phyloP scores from a whole-genome alignment of 768 basidiomycete species.

The Hebeloma cylindrosporum region DNA sequence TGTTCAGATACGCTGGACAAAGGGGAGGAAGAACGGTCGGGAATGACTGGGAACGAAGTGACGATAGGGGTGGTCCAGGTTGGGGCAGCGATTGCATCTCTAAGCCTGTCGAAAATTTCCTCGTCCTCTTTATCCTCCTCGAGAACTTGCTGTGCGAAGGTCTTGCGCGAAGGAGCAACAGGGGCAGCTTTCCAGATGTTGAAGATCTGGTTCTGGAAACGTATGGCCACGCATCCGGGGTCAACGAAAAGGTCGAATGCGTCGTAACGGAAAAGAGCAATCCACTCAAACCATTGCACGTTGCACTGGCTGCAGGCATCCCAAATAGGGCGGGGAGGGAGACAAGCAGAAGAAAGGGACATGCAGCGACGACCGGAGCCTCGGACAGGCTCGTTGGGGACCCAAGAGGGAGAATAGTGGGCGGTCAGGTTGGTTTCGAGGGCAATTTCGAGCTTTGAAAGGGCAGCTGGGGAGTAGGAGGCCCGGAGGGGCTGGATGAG shows the following conservation, averaged over 20 bases:
- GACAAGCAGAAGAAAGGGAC: conserved; percentile 64
- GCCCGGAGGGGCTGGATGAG: conserved; percentile 64
- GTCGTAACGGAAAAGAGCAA: conserved; percentile 59
- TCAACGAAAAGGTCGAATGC: conserved; percentile 83
- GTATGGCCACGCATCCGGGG: conserved; percentile 75
- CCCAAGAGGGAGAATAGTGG: conserved; percentile 68
- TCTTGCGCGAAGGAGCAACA: conserved; percentile 41
- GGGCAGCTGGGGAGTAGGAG: conserved; percentile 57
- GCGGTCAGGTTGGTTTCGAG: conserved; percentile 75
- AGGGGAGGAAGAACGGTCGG: conserved; percentile 55
- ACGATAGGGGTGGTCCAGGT: conserved; percentile 69
- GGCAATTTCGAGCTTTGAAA: conserved; percentile 67
- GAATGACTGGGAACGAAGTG: conserved; percentile 56
- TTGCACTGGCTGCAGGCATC: conserved; percentile 65
- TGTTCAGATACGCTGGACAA: conserved; percentile 59
- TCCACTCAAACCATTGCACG: conserved; percentile 84
- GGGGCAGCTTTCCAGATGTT: conserved; percentile 66
- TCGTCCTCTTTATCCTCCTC: conserved; percentile 73
- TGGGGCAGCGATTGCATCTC: conserved; percentile 66
- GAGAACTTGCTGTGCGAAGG: conserved; percentile 71
- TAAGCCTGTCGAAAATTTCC: conserved; percentile 73
- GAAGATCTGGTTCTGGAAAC: conserved; percentile 50
- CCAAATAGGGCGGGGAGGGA: conserved; percentile 72
- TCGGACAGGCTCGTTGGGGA: conserved; percentile 58
- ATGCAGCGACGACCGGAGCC: conserved; percentile 76